phyloP scores from a whole-genome alignment of 116 monocot species.

The Zostera marina region DNA sequence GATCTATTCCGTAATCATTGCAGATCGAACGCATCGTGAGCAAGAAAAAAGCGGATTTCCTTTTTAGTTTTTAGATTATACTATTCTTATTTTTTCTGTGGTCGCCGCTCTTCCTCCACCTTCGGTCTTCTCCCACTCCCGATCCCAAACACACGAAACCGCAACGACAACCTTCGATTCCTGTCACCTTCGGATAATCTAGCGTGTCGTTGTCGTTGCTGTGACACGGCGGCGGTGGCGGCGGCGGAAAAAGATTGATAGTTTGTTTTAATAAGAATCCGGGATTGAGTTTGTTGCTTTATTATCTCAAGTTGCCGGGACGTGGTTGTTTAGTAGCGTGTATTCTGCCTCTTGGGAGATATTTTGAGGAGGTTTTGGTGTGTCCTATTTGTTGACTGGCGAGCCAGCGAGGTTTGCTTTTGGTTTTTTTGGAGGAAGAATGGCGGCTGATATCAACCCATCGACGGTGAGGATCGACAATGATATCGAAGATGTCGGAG shows the following conservation, averaged over 20 bases:
- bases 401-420: not conserved
- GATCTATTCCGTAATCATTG: no score
- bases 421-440: not conserved
- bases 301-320: constrained; percentile 10
- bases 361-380: not conserved
- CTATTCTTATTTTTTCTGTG: no score
- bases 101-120: not conserved
- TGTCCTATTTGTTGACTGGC: not conserved
- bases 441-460: not conserved
- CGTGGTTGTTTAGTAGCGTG: not conserved
- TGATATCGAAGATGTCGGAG: not conserved
- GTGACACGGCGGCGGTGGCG: no score
- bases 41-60: no score
- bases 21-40: no score
- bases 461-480: not conserved
- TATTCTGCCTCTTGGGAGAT: no score
- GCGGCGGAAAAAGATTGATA: no score
- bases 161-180: not conserved
- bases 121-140: not conserved
- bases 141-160: not conserved
- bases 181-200: not conserved
- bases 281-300: constrained; percentile 7
- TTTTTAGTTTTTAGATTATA: no score
- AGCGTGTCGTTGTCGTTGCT: no score
- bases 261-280: no score